Conservation (phyloP, 2,329 filamentous ascomycete genomes). For the Ploettnerulaceae sp. region DNA sequence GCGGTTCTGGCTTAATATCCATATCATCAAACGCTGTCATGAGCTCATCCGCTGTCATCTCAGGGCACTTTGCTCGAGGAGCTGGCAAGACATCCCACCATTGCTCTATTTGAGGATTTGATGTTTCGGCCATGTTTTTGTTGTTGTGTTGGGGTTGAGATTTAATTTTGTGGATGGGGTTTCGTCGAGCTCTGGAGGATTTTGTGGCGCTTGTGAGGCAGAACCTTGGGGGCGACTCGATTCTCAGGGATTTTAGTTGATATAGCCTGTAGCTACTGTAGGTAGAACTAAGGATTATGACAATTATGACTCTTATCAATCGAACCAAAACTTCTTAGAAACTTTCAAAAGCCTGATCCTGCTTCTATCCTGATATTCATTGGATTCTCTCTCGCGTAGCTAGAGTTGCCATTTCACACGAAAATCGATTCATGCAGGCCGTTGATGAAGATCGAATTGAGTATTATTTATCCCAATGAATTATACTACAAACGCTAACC, state of each 20-base stretch:
- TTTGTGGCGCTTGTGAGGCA: constrained; percentile 4
- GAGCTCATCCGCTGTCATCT: constrained; percentile 39
- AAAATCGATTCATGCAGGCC: background rate
- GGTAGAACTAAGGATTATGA: too few relatives aligned
- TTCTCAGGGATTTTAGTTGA: too few relatives aligned
- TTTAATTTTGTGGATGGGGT: too few relatives aligned
- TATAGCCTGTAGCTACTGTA: too few relatives aligned
- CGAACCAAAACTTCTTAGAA: too few relatives aligned
- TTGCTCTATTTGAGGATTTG: constrained; percentile 12
- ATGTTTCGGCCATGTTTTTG: constrained; percentile 10
- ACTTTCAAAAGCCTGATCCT: too few relatives aligned
- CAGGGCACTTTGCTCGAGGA: constrained; percentile 37
- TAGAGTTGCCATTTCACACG: background rate
- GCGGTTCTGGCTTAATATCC: constrained; percentile 30
- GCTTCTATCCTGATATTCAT: too few relatives aligned
- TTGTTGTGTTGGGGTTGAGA: background rate
- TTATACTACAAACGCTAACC: background rate
- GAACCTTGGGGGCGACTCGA: background rate
- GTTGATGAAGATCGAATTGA: background rate
- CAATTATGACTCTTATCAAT: too few relatives aligned
- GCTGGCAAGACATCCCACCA: constrained; percentile 38
- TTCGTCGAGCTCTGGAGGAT: background rate
- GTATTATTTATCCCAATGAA: constrained; percentile 3
- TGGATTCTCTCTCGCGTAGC: too few relatives aligned
- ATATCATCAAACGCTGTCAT: constrained; percentile 39